Evolutionary conservation across 257 asterid genomes (phyloP), one percentile per base, ranked within the genome.

Genomic region (Solanum habrochaites): DNA sequence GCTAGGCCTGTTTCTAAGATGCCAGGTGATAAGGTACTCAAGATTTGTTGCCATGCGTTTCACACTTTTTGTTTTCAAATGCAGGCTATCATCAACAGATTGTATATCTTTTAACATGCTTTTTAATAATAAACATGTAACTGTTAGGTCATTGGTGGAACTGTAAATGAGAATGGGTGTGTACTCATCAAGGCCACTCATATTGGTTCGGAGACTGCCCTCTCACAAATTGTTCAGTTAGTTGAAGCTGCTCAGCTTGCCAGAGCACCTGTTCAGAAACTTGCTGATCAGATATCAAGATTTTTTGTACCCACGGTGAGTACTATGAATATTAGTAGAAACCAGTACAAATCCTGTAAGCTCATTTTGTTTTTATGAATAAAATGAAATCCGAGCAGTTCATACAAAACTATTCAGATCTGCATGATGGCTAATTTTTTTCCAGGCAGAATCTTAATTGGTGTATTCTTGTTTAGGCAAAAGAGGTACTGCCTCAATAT

Each of bases 181-280:
- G 89, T 97, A 90, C 90, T 93, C 58, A 84, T 97, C 90, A 94
- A 91, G 92, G 98, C 98, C 89, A 97, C 98, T 88, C 98, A 97
- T 90, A 95, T 97, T 89, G 99, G 98, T 91, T 94, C 98, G 5
- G 99, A 97, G 92, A 95, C 98, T 69, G 95, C 99, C 85, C 96
- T 97, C 85, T 97, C 98, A 88, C 98, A 97, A 89, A 97, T 97
- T 83, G 99, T 97, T 86, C 97, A 97, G 88, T 92, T 97, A 88
- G 98, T 97, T 89, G 99, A 97, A 94, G 99, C 98, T 88, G 99
- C 99, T 91, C 98, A 95, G 93, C 98, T 97, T 87, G 98, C 99
- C 69, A 94, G 94, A 93, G 98, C 98, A 90, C 99, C 98, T 87
- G 99, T 97, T 75, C 99, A 97, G 93, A 97, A 95, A 93, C 92